Evolutionary conservation across 495 filamentous ascomycete genomes (phyloP).

Genomic region (Neohortaea acidophila): DNA sequence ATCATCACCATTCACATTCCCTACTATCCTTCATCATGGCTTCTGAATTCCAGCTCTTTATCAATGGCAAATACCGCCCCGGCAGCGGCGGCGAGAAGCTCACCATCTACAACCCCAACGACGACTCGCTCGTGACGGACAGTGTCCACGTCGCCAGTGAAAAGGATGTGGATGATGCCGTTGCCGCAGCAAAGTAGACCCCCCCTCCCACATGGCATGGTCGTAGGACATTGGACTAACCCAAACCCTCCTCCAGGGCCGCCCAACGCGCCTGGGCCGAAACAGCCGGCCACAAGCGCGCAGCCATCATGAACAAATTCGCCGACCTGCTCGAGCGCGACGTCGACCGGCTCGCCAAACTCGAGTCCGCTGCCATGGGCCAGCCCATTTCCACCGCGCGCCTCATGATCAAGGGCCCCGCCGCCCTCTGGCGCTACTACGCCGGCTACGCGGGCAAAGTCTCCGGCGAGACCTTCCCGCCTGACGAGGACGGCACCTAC

Average conservation of each 20-base stretch:
- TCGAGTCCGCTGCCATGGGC: constrained; percentile 16
- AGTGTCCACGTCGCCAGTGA: constrained; percentile 23
- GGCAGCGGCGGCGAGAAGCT: constrained; percentile 29
- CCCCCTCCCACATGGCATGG: too few relatives aligned
- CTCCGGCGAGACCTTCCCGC: constrained; percentile 14
- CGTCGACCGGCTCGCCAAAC: constrained; percentile 13
- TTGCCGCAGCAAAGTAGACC: constrained; percentile 25
- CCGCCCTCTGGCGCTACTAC: constrained; percentile 14
- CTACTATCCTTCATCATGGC: constrained; percentile 5
- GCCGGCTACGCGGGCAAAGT: constrained; percentile 18
- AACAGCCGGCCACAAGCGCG: constrained; percentile 18
- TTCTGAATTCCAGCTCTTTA: constrained; percentile 19
- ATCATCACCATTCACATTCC: too few relatives aligned
- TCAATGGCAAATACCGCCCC: constrained; percentile 29
- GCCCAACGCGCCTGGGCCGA: constrained; percentile 24
- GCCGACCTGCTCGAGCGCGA: constrained; percentile 30
- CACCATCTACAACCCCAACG: constrained; percentile 28
- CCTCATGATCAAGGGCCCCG: constrained; percentile 6
- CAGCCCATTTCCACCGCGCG: constrained; percentile 13
- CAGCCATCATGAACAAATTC: constrained; percentile 25
- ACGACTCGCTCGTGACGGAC: constrained; percentile 27
- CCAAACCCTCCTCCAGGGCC: too few relatives aligned
- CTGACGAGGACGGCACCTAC: constrained; percentile 23
- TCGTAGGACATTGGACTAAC: too few relatives aligned
- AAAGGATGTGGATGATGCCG: constrained; percentile 25